phyloP scores from a whole-genome alignment of 116 monocot species.

The Trichopus zeylanicus region DNA sequence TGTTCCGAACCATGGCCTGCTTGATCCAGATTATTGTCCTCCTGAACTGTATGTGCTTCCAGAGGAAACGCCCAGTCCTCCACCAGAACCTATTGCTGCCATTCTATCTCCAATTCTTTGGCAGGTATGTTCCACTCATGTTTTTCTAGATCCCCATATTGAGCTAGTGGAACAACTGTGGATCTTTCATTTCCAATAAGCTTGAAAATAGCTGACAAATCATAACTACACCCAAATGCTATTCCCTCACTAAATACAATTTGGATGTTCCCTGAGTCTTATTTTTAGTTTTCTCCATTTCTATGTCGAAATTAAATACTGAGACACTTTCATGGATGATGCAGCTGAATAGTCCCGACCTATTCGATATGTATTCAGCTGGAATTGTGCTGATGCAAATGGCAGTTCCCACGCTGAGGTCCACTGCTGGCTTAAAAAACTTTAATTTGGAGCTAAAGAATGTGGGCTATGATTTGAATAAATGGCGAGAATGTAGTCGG shows the following conservation, averaged over 20 bases:
- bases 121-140: conserved; percentile 40
- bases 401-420: conserved; percentile 62
- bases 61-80: conserved; percentile 80
- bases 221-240: no score
- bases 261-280: not conserved
- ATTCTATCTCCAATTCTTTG: conserved; percentile 81
- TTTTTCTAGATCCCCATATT: not conserved
- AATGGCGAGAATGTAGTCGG: conserved; percentile 59
- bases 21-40: conserved; percentile 81
- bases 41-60: conserved; percentile 88
- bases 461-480: conserved; percentile 62
- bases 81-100: conserved; percentile 86
- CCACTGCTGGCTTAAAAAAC: conserved; percentile 59
- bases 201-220: no score
- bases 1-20: conserved; percentile 60
- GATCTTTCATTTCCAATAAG: no score
- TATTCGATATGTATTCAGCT: conserved; percentile 92
- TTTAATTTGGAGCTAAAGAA: conserved; percentile 74
- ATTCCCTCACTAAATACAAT: no score
- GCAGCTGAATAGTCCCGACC: conserved; percentile 89
- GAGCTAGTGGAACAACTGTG: no score
- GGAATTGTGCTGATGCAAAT: conserved; percentile 89
- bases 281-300: not conserved
- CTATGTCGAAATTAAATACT: no score
- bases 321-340: conserved; percentile 6